Conservation (phyloP, 2,329 filamentous ascomycete genomes). For the Epichloe scottii region DNA sequence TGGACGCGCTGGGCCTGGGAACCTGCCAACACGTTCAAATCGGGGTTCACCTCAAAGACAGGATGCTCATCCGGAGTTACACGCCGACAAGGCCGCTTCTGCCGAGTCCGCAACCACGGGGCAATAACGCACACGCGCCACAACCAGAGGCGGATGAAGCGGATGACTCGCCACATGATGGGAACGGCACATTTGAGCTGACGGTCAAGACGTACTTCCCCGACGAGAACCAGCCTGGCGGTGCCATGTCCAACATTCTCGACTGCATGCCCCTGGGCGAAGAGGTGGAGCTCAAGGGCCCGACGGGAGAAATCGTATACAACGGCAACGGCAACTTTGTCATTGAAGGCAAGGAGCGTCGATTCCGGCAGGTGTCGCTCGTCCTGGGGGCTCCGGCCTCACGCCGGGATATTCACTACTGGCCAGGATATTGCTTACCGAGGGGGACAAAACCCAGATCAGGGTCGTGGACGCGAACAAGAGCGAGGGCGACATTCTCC, state of each 20-base stretch:
- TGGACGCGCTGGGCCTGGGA: constrained; percentile 30
- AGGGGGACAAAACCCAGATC: constrained; percentile 25
- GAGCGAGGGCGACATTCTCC: constrained; percentile 32
- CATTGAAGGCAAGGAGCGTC: constrained; percentile 27
- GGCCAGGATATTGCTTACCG: constrained; percentile 24
- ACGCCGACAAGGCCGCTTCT: constrained; percentile 36
- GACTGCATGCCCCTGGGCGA: constrained; percentile 35
- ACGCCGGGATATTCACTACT: constrained; percentile 40
- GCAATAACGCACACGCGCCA: background rate
- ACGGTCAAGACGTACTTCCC: constrained; percentile 41
- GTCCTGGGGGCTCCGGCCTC: constrained; percentile 38
- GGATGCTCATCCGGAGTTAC: constrained; percentile 37
- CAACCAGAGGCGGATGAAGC: background rate
- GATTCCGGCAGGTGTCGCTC: constrained; percentile 32
- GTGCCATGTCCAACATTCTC: constrained; percentile 40
- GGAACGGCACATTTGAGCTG: constrained; percentile 33
- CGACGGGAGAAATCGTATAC: constrained; percentile 38
- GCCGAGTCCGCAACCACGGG: constrained; percentile 3
- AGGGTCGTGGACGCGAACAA: constrained; percentile 36
- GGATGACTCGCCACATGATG: constrained; percentile 12
- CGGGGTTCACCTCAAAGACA: constrained; percentile 38
- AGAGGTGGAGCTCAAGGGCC: constrained; percentile 38
- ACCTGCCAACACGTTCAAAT: constrained; percentile 41
- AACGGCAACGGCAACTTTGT: constrained; percentile 31
- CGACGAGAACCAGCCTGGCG: constrained; percentile 31